Base-by-base conservation (phyloP, 257 asterid species). In the Sherardia arvensis region DNA sequence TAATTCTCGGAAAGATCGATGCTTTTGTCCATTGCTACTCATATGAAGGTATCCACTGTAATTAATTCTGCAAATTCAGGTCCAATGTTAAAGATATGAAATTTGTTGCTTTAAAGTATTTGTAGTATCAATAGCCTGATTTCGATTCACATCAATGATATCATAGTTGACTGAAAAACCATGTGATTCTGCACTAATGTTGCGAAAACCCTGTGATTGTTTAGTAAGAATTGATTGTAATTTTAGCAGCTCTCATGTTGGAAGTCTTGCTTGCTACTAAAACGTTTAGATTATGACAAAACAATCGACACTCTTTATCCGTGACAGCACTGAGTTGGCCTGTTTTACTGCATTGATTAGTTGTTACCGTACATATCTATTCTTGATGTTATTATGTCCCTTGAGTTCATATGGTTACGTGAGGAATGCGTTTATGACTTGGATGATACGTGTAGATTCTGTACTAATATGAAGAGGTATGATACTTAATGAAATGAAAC, bases 1-100 rank as follows among this genome's bases (percentile, higher is more conserved):
- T 49, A 43, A 62, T 81, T 40, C 70, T 86, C 55, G 98, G 92
- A 22, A 66, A 59, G 28, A 69, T 91, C 66, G 96, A 91, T 77
- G 90, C 98, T 69, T 83, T 86, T 1, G 90, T 88, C 67, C 85
- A 84, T 43, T 86, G 95, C 62, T 88, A 80, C 81, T 77, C 90
- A 9, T 86, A 88, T 29, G 98, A 91, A 86, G 96, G 98, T 91
- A 71, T 36, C 18, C 26, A 7, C 6, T 18, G 14, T 1, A 8
- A 30, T 30, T 30, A 6, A n/a, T 8, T 10, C 45, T 38, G 45
- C 45, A 9, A 38, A 8, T 15, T 36, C 15, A 18, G 25, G 1
- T 21, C 10, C 22, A 5, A 53, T 53, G 23, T 22, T 23, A 53
- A 53, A 9, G 32, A 53, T 22, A 0, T 23, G 59, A 53, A 28